Evolutionary conservation across 164 flowering plant genomes (phyloP).

Genomic region (Santalum album): DNA sequence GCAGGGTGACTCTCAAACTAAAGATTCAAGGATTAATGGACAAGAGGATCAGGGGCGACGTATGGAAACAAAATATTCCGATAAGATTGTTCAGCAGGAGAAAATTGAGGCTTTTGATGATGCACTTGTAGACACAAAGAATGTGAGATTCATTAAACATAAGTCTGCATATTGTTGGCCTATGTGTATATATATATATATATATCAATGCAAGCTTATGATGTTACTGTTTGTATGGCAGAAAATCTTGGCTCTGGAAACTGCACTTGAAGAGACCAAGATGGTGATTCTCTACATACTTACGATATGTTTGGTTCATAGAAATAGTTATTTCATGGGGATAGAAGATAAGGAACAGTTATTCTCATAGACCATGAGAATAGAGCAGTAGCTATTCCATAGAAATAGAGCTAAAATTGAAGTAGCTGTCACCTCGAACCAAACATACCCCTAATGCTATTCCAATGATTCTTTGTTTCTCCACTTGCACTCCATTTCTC

Average conservation of each 20-base stretch:
- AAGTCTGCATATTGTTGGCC: not conserved
- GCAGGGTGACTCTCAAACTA: conserved; percentile 14
- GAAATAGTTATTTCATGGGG: too few relatives aligned
- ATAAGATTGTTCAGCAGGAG: conserved; percentile 6
- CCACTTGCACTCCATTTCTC: not conserved
- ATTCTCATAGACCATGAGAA: too few relatives aligned
- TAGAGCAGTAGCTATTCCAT: too few relatives aligned
- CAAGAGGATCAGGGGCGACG: conserved; percentile 9
- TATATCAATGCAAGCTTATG: too few relatives aligned
- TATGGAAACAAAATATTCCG: conserved; percentile 2
- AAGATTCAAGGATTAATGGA: not conserved
- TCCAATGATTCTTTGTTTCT: not conserved
- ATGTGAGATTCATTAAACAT: conserved; percentile 16
- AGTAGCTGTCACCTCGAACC: too few relatives aligned
- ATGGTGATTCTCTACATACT: conserved; percentile 18
- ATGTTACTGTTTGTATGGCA: conserved; percentile 8
- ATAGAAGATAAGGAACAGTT: too few relatives aligned
- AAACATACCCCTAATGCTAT: not conserved
- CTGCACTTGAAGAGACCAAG: conserved; percentile 31
- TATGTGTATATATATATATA: not conserved
- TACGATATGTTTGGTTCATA: too few relatives aligned
- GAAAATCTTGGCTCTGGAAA: conserved; percentile 34
- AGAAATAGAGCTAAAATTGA: too few relatives aligned
- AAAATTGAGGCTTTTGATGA: conserved; percentile 25
- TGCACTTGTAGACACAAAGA: conserved; percentile 18